Conservation (phyloP, 2,329 filamentous ascomycete species). For the Magnaporthiopsis rhizophila region DNA sequence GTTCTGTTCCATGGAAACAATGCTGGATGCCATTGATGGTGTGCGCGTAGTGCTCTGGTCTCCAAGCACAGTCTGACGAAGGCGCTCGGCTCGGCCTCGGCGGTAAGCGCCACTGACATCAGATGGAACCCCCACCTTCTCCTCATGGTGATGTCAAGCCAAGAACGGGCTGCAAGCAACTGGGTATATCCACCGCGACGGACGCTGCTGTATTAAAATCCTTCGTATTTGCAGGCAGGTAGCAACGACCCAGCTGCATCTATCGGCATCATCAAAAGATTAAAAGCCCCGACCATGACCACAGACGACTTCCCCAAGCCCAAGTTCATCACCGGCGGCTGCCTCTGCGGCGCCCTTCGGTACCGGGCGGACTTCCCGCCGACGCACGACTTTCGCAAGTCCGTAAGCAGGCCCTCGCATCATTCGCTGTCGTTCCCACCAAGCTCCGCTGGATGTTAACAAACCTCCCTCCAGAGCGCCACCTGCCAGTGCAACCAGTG, state of each 20-base stretch:
- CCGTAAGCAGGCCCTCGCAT: slow-evolving; percentile 16
- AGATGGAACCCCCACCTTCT: no score
- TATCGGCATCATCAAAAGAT: not conserved
- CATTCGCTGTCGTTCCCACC: not conserved
- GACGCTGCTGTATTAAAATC: no score
- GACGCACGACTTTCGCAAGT: slow-evolving; percentile 36
- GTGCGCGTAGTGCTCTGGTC: no score
- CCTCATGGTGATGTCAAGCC: not conserved
- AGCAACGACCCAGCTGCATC: no score
- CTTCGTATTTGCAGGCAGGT: no score
- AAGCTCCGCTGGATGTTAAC: not conserved
- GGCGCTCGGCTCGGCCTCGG: not conserved
- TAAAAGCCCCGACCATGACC: slow-evolving; percentile 10
- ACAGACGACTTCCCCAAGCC: slow-evolving; percentile 22
- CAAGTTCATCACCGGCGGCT: slow-evolving; percentile 37
- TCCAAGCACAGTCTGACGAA: no score
- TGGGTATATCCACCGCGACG: not conserved
- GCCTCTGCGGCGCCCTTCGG: slow-evolving; percentile 40
- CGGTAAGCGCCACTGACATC: not conserved
- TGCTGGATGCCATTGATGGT: no score
- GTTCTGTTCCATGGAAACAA: no score
- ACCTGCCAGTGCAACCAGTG: slow-evolving; percentile 50
- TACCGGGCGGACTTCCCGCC: slow-evolving; percentile 39
- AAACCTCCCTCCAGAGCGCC: slow-evolving; percentile 22
- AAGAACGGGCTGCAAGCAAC: not conserved